A percentile compares a stretch with the other conserved stretches of the same genome.
These are phyloP conservation scores for Saturnispora dispora DNA, from an alignment of 805 yeast genomes.

Conservation along the genomic window DNA sequence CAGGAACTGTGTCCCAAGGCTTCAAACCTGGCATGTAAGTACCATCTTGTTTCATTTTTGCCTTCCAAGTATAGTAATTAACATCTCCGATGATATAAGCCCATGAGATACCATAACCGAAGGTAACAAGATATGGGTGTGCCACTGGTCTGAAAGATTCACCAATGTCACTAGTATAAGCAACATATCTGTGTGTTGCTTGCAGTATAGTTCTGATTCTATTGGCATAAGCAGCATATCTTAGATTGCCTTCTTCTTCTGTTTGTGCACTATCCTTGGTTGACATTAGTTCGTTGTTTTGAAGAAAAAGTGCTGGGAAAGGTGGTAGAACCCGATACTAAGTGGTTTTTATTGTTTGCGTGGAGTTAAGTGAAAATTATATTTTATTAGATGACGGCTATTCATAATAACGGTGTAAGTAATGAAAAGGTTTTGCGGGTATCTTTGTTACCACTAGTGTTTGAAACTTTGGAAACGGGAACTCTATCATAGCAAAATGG, in stretches of 20 bases:
- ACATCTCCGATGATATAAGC: constrained; percentile 68
- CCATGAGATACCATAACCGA: constrained; percentile 73
- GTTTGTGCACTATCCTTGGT: constrained; percentile 4
- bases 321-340: not conserved
- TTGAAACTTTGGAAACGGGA: not conserved
- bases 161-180: constrained; percentile 81
- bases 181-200: constrained; percentile 75
- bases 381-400: not conserved
- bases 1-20: constrained; percentile 58
- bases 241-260: constrained; percentile 28
- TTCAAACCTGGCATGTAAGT: constrained; percentile 46
- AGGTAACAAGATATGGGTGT: constrained; percentile 51
- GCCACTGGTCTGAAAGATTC: constrained; percentile 82
- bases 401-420: not conserved
- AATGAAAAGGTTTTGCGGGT: not conserved
- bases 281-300: not conserved
- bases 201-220: constrained; percentile 58
- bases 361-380: not conserved
- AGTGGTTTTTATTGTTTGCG: not conserved
- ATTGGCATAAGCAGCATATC: constrained; percentile 81
- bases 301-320: not conserved
- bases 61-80: constrained; percentile 63
- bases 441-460: not conserved
- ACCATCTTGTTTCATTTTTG: constrained; percentile 57
- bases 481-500: not conserved